These are phyloP conservation scores for Dactylorhiza incarnata DNA, from an alignment of 106 monocot species.

Conservation along the genomic window DNA sequence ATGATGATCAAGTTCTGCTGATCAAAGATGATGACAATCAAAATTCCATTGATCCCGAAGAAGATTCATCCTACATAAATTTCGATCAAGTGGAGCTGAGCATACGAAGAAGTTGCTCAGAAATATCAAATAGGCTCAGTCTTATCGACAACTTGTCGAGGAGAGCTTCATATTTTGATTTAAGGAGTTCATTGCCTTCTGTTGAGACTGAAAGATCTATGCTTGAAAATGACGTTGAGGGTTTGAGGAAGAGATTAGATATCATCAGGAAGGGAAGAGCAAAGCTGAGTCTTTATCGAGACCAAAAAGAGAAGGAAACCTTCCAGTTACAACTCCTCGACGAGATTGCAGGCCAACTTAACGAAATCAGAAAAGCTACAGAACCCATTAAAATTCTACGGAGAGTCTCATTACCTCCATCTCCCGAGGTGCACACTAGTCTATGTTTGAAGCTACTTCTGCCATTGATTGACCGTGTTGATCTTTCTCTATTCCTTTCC, in stretches of 20 bases:
- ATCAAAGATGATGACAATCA: slow-evolving; percentile 11
- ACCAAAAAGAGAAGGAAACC: slow-evolving; percentile 31
- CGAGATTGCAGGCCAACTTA: slow-evolving; percentile 55
- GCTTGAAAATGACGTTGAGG: slow-evolving; percentile 64
- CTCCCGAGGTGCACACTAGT: slow-evolving; percentile 30
- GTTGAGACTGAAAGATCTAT: slow-evolving; percentile 43
- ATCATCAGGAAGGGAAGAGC: slow-evolving; percentile 56
- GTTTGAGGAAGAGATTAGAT: slow-evolving; percentile 57
- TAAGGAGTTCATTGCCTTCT: slow-evolving; percentile 40
- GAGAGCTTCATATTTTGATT: slow-evolving; percentile 15
- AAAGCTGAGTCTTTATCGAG: slow-evolving; percentile 41
- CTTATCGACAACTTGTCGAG: slow-evolving; percentile 5
- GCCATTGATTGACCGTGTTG: not conserved
- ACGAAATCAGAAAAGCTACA: slow-evolving; percentile 36
- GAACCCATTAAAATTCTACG: slow-evolving; percentile 24
- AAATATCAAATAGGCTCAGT: slow-evolving; percentile 7
- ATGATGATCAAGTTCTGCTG: slow-evolving; percentile 20
- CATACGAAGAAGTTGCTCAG: slow-evolving; percentile 38
- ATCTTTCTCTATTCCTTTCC: not conserved
- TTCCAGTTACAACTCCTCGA: slow-evolving; percentile 51
- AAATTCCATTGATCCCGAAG: not conserved
- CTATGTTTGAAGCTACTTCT: not conserved
- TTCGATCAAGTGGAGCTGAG: slow-evolving; percentile 6
- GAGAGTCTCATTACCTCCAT: slow-evolving; percentile 35
- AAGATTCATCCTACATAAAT: slow-evolving; percentile 13